Conservation (phyloP, 179 eudicot genomes). For the Gypsophila paniculata region DNA sequence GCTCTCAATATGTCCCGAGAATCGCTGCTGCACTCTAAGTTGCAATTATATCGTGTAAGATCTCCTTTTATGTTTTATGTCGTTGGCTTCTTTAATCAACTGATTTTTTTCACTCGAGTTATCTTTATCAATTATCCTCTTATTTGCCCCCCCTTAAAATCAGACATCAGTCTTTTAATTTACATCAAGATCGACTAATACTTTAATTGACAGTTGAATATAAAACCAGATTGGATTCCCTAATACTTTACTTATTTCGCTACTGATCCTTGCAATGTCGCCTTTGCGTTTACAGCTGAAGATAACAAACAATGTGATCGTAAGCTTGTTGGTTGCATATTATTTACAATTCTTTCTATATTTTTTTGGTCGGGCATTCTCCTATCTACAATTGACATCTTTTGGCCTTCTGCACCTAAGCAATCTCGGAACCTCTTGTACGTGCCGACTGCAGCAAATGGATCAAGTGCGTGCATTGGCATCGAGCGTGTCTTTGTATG, state of each 20-base stretch:
- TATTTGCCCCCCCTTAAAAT: neutral
- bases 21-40: constrained; percentile 13
- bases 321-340: constrained; percentile 25
- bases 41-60: constrained; percentile 24
- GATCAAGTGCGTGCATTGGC: constrained; percentile 22
- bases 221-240: no score
- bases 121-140: neutral
- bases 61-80: constrained; percentile 6
- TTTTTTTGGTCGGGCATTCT: constrained; percentile 22
- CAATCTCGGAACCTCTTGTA: constrained; percentile 22
- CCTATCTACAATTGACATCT: neutral
- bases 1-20: constrained; percentile 12
- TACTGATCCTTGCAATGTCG: neutral
- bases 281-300: constrained; percentile 9
- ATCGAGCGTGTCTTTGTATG: constrained; percentile 27
- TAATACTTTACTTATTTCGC: neutral
- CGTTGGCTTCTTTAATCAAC: neutral
- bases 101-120: neutral
- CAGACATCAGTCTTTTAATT: neutral
- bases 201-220: no score
- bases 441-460: constrained; percentile 22
- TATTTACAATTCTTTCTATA: constrained; percentile 34
- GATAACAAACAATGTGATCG: constrained; percentile 20
- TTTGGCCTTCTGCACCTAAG: constrained; percentile 11
- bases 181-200: neutral